Evolutionary conservation across 140 eudicot genomes (phyloP), one percentile per base, ranked within the genome.

Genomic region (Erigeron philadelphicus): DNA sequence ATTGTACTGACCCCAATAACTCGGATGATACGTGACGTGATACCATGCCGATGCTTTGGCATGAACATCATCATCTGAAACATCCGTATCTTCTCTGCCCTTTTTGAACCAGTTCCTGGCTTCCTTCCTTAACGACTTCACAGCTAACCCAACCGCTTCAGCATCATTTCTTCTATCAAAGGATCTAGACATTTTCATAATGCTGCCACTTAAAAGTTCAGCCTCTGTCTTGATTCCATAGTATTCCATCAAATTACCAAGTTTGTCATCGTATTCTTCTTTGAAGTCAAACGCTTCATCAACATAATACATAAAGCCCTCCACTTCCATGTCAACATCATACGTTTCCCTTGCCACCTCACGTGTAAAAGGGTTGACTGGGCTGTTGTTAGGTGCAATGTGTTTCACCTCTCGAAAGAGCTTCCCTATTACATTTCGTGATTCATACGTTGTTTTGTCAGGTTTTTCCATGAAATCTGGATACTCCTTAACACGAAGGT

Each of bases 11-110:
- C 95, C 96, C 88, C 90, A 89, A 52, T 80, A 89, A 23, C 55
- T 46, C 1, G 85, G 90, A 76, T 93, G 96, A 66, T 93, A 93
- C 0, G 96, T 83, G 41, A 93, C 96, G 58, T 89, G 85, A 65
- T 93, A 93, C 96, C 98, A 93, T 6, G 98, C 98, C 0, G 96
- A 93, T 8, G 98, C 98, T 71, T 84, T 93, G 66, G 95, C 93
- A 42, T 81, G 76, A 11, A 76, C 16, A 52, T 80, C 79, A 55
- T 83, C 87, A 64, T 44, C 42, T 9, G 3, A 79, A 2, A 47
- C 63, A 64, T 75, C 82, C 2, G 25, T 17, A n/a, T 79, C 87
- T 7, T 72, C 67, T 15, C 83, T 56, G 8, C 69, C 74, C 12
- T 81, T 75, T 40, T 70, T 79, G 67, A 93, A 87, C 95, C 95